Evolutionary conservation across 352 stramenopile species (phyloP).

Genomic region (Thalassiosira delicatula): DNA sequence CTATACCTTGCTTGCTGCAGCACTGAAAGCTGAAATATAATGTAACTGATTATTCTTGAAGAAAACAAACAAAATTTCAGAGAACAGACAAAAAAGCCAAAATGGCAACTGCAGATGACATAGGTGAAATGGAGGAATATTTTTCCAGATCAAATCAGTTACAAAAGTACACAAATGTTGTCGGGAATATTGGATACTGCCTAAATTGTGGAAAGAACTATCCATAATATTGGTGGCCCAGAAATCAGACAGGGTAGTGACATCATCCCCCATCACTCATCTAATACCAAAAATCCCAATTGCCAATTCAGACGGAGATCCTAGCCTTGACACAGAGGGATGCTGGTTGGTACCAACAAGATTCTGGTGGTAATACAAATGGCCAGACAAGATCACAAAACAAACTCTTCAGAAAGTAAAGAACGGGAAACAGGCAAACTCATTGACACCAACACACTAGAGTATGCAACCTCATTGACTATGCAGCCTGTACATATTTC

Average conservation of each 20-base stretch:
- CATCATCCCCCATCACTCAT: constrained; percentile 22
- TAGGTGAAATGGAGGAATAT: too few relatives aligned
- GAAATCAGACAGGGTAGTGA: neutral
- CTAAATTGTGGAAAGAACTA: constrained; percentile 39
- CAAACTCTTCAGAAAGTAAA: constrained; percentile 13
- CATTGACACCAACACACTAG: constrained; percentile 34
- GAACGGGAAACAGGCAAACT: constrained; percentile 13
- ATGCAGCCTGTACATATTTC: neutral
- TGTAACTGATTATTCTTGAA: too few relatives aligned
- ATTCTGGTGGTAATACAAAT: constrained; percentile 42
- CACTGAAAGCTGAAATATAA: neutral
- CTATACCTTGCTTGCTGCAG: neutral
- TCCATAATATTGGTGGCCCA: constrained; percentile 10
- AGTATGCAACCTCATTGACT: constrained; percentile 54
- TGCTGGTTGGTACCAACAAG: constrained; percentile 2
- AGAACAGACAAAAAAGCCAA: constrained; percentile 8
- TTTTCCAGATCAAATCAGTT: too few relatives aligned
- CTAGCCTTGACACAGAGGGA: constrained; percentile 11
- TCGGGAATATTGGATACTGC: constrained; percentile 20
- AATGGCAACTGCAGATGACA: neutral
- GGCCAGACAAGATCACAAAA: constrained; percentile 2
- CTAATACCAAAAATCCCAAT: constrained; percentile 5
- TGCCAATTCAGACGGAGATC: constrained; percentile 1
- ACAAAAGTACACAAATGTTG: constrained; percentile 20
- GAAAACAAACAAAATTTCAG: neutral